Evolutionary conservation across 1,139 yeast genomes (phyloP).

Genomic region (Magnusiomyces fungicola): DNA sequence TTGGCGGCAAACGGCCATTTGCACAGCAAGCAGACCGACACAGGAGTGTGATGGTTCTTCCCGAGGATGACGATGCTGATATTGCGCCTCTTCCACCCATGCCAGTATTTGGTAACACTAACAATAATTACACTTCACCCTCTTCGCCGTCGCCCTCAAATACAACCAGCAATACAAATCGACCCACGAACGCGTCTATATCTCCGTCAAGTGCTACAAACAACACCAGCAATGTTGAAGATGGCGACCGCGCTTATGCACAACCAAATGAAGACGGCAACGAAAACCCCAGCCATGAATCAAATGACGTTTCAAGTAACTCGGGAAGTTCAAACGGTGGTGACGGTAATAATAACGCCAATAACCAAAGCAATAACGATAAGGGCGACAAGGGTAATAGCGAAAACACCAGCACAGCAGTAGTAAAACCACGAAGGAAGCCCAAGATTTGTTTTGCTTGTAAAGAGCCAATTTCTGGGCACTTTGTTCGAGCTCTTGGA

Average conservation of each 20-base stretch:
- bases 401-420: not conserved
- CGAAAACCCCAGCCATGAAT: too few relatives aligned
- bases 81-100: constrained; percentile 2
- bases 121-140: too few relatives aligned
- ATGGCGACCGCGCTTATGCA: too few relatives aligned
- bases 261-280: too few relatives aligned
- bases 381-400: constrained; percentile 4
- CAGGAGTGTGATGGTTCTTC: constrained; percentile 14
- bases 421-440: constrained; percentile 13
- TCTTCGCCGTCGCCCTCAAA: constrained; percentile 2
- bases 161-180: not conserved
- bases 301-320: too few relatives aligned
- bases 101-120: not conserved
- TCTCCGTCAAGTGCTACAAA: constrained; percentile 10
- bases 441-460: constrained; percentile 51
- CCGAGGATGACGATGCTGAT: constrained; percentile 1
- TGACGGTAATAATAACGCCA: not conserved
- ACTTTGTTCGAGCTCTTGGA: constrained; percentile 77
- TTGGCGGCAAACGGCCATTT: constrained; percentile 7
- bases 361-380: constrained; percentile 5
- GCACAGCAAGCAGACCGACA: constrained; percentile 10
- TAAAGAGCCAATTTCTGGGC: constrained; percentile 61
- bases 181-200: constrained; percentile 5
- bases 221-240: too few relatives aligned
- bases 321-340: too few relatives aligned